These are phyloP conservation scores for Tremella fuciformis DNA, from an alignment of 768 basidiomycete genomes.

Conservation along the genomic window DNA sequence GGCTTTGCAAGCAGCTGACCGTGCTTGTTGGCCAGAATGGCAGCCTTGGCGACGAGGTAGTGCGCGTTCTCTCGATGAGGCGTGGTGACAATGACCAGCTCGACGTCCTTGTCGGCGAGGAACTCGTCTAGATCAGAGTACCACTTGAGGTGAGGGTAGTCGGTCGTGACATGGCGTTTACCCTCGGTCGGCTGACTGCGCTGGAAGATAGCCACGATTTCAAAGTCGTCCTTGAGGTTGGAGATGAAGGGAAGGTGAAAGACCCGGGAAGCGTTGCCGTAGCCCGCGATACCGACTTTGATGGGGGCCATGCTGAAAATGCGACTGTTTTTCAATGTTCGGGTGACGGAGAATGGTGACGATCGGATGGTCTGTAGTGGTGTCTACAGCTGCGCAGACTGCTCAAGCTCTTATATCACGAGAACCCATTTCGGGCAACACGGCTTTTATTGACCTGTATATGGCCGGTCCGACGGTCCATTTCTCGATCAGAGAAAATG, in stretches of 20 bases:
- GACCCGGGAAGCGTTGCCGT: constrained; percentile 69
- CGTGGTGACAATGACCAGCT: constrained; percentile 25
- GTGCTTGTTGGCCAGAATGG: neutral
- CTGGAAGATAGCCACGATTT: constrained; percentile 18
- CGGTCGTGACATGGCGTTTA: constrained; percentile 5
- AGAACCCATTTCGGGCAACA: no score
- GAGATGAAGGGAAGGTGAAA: constrained; percentile 71
- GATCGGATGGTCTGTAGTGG: no score
- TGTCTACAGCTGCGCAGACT: no score
- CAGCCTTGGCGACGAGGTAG: no score
- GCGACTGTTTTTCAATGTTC: no score
- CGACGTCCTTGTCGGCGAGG: constrained; percentile 18
- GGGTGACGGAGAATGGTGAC: no score
- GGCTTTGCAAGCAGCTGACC: neutral
- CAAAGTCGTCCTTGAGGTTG: neutral
- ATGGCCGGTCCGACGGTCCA: no score
- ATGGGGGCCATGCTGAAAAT: no score
- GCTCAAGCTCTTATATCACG: no score
- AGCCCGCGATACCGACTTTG: constrained; percentile 67
- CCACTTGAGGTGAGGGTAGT: constrained; percentile 15
- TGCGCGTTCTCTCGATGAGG: no score
- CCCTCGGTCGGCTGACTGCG: constrained; percentile 3
- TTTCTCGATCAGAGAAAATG: no score
- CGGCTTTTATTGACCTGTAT: no score
- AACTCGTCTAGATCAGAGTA: constrained; percentile 15